These are phyloP conservation scores for Afroboletus lepidellus DNA, from an alignment of 1,284 basidiomycete species.

Conservation along the genomic window DNA sequence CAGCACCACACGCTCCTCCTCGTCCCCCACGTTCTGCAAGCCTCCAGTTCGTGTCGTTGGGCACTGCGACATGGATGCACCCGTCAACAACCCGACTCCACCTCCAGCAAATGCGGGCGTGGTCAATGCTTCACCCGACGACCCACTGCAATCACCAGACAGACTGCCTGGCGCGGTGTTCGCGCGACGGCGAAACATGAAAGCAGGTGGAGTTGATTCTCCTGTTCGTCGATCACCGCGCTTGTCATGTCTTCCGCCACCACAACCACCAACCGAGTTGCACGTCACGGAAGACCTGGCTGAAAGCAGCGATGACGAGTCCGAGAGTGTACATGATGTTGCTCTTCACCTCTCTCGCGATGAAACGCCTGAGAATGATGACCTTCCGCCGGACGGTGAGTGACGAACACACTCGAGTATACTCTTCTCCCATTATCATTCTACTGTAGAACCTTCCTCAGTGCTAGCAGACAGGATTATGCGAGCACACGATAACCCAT, in stretches of 20 bases:
- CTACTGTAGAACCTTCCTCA: constrained; percentile 58
- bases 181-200: constrained; percentile 32
- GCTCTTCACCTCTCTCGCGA: constrained; percentile 34
- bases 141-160: constrained; percentile 55
- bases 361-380: constrained; percentile 47
- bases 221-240: constrained; percentile 53
- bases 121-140: constrained; percentile 43
- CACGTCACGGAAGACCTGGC: constrained; percentile 11
- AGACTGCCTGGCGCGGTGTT: constrained; percentile 41
- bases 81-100: constrained; percentile 13
- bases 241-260: constrained; percentile 40
- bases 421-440: constrained; percentile 8
- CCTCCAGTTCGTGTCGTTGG: neutral
- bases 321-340: constrained; percentile 33
- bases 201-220: constrained; percentile 29
- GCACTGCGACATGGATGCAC: constrained; percentile 22
- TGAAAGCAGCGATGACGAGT: constrained; percentile 29
- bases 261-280: constrained; percentile 21
- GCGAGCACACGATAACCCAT: constrained; percentile 70
- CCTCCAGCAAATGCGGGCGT: constrained; percentile 37
- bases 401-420: constrained; percentile 2
- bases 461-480: constrained; percentile 61
- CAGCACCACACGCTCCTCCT: neutral
- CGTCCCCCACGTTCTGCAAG: neutral
- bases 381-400: constrained; percentile 46